Evolutionary conservation across 495 filamentous ascomycete genomes (phyloP).

Genomic region (Alectoria sarmentosa): DNA sequence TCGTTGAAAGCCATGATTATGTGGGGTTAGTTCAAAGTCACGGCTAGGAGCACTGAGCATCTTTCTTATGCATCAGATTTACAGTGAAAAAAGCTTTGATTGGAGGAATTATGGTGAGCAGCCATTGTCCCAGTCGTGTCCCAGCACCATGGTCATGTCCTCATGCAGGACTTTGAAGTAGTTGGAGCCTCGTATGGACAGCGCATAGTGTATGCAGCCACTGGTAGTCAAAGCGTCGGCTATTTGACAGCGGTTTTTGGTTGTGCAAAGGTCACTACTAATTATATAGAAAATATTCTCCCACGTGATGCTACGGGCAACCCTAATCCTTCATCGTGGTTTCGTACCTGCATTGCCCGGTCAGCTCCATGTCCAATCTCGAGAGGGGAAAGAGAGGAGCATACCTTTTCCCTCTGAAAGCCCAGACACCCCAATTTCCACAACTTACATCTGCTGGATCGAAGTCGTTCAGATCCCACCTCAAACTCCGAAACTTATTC

Average conservation of each 20-base stretch:
- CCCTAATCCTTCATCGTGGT: constrained; percentile 15
- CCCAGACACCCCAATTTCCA: constrained; percentile 96
- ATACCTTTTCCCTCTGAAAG: constrained; percentile 94
- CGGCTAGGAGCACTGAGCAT: neutral
- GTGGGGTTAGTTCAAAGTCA: neutral
- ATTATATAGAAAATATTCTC: neutral
- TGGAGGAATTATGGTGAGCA: neutral
- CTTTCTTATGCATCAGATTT: neutral
- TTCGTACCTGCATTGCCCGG: constrained; percentile 9
- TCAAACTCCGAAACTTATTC: constrained; percentile 87
- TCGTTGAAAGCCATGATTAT: neutral
- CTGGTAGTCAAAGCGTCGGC: neutral
- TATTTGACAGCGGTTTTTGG: neutral
- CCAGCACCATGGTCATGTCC: neutral
- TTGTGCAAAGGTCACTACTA: no score
- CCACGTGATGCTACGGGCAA: neutral
- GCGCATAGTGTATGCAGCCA: neutral
- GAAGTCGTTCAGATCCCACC: constrained; percentile 95
- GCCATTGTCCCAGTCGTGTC: neutral
- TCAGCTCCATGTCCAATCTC: constrained; percentile 3
- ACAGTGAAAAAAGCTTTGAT: neutral
- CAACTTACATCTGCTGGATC: constrained; percentile 92
- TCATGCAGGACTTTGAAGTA: neutral
- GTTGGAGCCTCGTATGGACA: neutral
- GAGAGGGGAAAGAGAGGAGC: constrained; percentile 27